These are phyloP conservation scores for Euclidium syriacum DNA, from an alignment of 345 rosid genomes.

Conservation along the genomic window DNA sequence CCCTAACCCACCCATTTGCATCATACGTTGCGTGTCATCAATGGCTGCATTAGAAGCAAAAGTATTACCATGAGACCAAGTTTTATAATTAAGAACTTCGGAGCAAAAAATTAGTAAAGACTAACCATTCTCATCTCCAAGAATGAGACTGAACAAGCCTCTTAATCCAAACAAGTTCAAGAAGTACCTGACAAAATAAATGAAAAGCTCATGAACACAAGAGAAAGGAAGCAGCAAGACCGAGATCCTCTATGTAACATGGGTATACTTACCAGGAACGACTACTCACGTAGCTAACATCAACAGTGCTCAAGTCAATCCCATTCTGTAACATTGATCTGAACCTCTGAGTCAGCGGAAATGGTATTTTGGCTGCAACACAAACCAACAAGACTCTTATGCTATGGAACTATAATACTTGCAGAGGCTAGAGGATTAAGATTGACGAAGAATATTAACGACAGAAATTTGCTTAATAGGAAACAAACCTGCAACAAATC, in stretches of 20 bases:
- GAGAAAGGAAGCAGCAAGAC: no score
- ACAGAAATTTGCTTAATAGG: background rate
- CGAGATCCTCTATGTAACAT: background rate
- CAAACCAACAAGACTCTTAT: background rate
- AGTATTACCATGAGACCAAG: background rate
- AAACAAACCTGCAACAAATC: slow-evolving; percentile 88
- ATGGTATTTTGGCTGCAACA: slow-evolving; percentile 85
- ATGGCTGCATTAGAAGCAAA: slow-evolving; percentile 47
- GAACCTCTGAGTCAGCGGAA: slow-evolving; percentile 96
- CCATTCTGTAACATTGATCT: slow-evolving; percentile 99
- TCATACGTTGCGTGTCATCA: slow-evolving; percentile 92
- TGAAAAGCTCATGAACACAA: background rate
- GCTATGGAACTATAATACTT: background rate
- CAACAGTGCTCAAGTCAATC: slow-evolving; percentile 96
- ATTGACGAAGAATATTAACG: background rate
- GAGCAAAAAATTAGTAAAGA: background rate
- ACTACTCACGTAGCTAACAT: slow-evolving; percentile 98
- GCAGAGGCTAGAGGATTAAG: background rate
- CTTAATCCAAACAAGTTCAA: slow-evolving; percentile 94
- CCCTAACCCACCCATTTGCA: slow-evolving; percentile 99
- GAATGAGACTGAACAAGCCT: slow-evolving; percentile 94
- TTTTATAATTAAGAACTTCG: no score
- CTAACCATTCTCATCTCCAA: slow-evolving; percentile 98
- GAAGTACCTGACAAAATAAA: slow-evolving; percentile 55
- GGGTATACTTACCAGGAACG: slow-evolving; percentile 75